A percentile compares a stretch with the other conserved stretches of the same genome.
phyloP scores from a whole-genome alignment of 202 grass and related monocot genomes.

The Bolboschoenoplectus hybrid region DNA sequence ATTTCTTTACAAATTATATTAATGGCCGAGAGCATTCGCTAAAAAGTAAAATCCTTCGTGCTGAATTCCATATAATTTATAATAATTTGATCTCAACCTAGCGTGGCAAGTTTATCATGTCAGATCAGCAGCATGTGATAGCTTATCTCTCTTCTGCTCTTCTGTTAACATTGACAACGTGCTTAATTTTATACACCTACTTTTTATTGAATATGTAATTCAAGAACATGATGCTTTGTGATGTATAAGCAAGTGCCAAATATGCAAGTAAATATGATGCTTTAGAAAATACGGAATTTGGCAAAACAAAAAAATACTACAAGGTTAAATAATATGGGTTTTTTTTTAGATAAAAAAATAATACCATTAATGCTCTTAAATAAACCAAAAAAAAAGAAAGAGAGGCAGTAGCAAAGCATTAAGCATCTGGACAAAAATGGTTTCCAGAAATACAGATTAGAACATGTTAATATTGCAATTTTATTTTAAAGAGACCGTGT shows the following conservation, averaged over 20 bases:
- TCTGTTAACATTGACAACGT: too few relatives aligned
- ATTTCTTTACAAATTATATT: neutral
- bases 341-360: too few relatives aligned
- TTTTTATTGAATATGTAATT: too few relatives aligned
- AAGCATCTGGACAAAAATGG: neutral
- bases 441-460: neutral
- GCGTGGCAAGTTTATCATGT: neutral
- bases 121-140: neutral
- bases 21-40: neutral
- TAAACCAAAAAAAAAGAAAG: too few relatives aligned
- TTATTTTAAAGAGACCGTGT: neutral
- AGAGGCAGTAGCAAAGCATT: neutral
- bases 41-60: neutral
- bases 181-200: too few relatives aligned
- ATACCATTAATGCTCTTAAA: too few relatives aligned
- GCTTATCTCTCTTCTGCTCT: neutral
- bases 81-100: neutral
- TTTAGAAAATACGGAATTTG: too few relatives aligned
- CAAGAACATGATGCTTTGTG: too few relatives aligned
- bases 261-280: too few relatives aligned
- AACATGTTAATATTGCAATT: neutral
- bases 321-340: too few relatives aligned
- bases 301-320: too few relatives aligned
- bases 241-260: too few relatives aligned
- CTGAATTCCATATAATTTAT: neutral